A percentile compares a stretch with the other conserved stretches of the same genome.
These are phyloP conservation scores for Ustilago xerochloae DNA, from an alignment of 1,284 basidiomycete species.

Conservation along the genomic window DNA sequence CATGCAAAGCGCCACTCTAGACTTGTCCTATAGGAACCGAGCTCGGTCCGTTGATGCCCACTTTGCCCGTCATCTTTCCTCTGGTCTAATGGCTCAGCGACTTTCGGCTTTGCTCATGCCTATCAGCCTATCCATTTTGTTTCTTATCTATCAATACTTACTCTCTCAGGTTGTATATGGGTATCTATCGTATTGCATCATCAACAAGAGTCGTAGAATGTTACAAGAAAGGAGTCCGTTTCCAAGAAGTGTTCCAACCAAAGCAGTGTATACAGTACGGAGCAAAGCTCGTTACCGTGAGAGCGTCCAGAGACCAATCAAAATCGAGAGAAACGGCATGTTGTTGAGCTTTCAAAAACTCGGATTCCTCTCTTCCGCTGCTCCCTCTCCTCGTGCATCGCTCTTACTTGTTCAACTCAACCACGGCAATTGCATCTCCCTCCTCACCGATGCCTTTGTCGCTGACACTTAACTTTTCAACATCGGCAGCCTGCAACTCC, in stretches of 20 bases:
- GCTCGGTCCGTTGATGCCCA: conserved; percentile 15
- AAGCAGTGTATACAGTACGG: not conserved
- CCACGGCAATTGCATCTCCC: conserved; percentile 1
- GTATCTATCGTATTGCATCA: conserved; percentile 14
- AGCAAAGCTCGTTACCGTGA: too few relatives aligned
- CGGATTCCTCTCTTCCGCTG: conserved; percentile 11
- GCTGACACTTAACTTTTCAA: conserved; percentile 27
- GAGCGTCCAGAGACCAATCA: too few relatives aligned
- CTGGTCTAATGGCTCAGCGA: not conserved
- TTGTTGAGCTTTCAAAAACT: too few relatives aligned
- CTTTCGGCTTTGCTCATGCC: not conserved
- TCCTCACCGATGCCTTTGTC: conserved; percentile 13
- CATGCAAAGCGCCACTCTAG: not conserved
- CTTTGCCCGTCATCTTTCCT: too few relatives aligned
- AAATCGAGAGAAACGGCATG: too few relatives aligned
- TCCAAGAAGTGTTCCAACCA: not conserved
- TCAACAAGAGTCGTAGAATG: too few relatives aligned
- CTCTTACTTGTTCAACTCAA: conserved; percentile 9
- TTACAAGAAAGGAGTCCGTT: too few relatives aligned
- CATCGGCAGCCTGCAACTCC: conserved; percentile 13
- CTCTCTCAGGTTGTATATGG: not conserved
- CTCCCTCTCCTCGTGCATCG: not conserved
- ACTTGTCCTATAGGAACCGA: too few relatives aligned
- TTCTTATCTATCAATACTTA: not conserved
- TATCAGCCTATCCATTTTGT: not conserved